Percentiles rank a stretch among this genome's conserved stretches.
These are phyloP conservation scores for Aureoboletus auriporus DNA, from an alignment of 768 basidiomycete species.

Conservation along the genomic window DNA sequence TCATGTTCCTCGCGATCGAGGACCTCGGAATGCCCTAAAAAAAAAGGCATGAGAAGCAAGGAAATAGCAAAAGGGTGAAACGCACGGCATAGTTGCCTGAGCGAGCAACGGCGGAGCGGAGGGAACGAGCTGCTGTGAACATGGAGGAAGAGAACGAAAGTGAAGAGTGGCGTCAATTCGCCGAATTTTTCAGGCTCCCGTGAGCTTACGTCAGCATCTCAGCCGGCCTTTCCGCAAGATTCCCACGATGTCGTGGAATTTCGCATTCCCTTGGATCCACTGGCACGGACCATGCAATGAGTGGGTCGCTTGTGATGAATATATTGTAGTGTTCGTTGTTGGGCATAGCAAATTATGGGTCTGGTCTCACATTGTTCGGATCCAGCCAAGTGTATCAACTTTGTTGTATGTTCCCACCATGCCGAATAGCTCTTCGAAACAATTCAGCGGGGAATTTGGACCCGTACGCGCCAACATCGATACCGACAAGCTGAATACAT, in stretches of 20 bases:
- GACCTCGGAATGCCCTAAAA: slow-evolving; percentile 62
- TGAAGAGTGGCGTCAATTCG: slow-evolving; percentile 31
- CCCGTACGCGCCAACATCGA: slow-evolving; percentile 69
- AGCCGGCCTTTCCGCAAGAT: slow-evolving; percentile 8
- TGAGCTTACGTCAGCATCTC: slow-evolving; percentile 25
- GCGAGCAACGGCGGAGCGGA: slow-evolving; percentile 56
- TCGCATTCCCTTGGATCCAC: no score
- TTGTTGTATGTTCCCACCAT: slow-evolving; percentile 7
- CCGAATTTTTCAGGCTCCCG: slow-evolving; percentile 43
- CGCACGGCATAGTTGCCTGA: slow-evolving; percentile 62
- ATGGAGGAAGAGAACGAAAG: slow-evolving; percentile 53
- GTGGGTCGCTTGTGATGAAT: no score
- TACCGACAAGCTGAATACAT: slow-evolving; percentile 56
- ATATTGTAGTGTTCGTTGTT: no score
- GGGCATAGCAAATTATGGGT: no score
- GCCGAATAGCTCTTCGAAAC: slow-evolving; percentile 34
- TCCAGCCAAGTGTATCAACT: no score
- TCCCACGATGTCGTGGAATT: slow-evolving; percentile 1
- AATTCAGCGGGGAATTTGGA: slow-evolving; percentile 74
- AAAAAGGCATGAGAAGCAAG: not conserved
- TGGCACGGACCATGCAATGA: no score
- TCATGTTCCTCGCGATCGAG: slow-evolving; percentile 87
- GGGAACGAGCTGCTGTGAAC: slow-evolving; percentile 66
- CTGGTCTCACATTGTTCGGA: no score
- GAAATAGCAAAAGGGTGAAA: not conserved